These are phyloP conservation scores for Lachancea thermotolerans DNA, from an alignment of 805 yeast genomes.

Conservation along the genomic window DNA sequence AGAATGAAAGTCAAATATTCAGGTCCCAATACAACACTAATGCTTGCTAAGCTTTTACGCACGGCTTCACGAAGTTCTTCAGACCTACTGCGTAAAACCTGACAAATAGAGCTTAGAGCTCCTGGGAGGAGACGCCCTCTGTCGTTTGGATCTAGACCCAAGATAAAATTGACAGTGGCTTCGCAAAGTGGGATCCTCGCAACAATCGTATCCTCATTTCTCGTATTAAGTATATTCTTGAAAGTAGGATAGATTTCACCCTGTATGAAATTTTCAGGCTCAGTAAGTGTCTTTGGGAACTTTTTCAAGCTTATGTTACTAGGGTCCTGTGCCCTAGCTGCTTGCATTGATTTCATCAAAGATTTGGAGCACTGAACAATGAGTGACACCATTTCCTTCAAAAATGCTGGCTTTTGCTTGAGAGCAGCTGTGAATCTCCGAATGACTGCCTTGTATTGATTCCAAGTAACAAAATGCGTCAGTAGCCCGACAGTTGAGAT, in stretches of 20 bases:
- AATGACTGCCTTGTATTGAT: slow-evolving; percentile 70
- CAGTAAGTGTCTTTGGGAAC: slow-evolving; percentile 34
- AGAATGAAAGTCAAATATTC: slow-evolving; percentile 66
- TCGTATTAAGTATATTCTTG: slow-evolving; percentile 48
- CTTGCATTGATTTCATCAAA: slow-evolving; percentile 32
- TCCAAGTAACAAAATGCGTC: slow-evolving; percentile 58
- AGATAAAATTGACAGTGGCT: slow-evolving; percentile 62
- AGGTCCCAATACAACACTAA: slow-evolving; percentile 63
- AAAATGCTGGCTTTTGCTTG: slow-evolving; percentile 39
- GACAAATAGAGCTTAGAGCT: slow-evolving; percentile 78
- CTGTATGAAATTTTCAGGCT: slow-evolving; percentile 43
- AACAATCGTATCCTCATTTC: slow-evolving; percentile 75
- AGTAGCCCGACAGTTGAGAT: slow-evolving; percentile 54
- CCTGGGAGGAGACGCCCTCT: slow-evolving; percentile 67
- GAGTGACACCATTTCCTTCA: slow-evolving; percentile 54
- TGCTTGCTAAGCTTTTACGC: slow-evolving; percentile 64
- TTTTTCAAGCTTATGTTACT: slow-evolving; percentile 20
- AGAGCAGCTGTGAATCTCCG: slow-evolving; percentile 55
- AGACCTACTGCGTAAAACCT: slow-evolving; percentile 73
- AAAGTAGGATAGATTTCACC: slow-evolving; percentile 57
- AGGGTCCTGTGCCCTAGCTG: slow-evolving; percentile 17
- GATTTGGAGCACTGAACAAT: slow-evolving; percentile 52
- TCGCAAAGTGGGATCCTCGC: slow-evolving; percentile 75
- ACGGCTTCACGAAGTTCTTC: slow-evolving; percentile 86
- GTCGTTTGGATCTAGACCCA: slow-evolving; percentile 52